Percentiles rank a stretch among this genome's conserved stretches.
These are phyloP conservation scores for Centaurea solstitialis DNA, from an alignment of 129 eudicot genomes.

Conservation along the genomic window DNA sequence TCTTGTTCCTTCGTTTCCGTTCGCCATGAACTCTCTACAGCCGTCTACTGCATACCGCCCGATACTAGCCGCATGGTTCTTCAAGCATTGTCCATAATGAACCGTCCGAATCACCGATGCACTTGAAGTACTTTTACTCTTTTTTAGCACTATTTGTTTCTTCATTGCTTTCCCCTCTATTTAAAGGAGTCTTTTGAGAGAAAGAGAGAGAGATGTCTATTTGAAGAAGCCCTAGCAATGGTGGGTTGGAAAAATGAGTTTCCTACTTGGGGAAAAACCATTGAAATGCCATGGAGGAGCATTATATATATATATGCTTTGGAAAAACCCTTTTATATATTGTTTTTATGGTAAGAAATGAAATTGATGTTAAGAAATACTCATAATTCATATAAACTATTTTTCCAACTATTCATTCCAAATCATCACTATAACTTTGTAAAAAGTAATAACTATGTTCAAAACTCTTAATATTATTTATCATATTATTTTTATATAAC, in stretches of 20 bases:
- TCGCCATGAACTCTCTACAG: constrained; percentile 66
- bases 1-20: constrained; percentile 45
- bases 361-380: no score
- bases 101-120: constrained; percentile 27
- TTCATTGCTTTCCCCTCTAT: constrained; percentile 32
- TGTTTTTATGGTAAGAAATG: no score
- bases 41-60: constrained; percentile 76
- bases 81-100: constrained; percentile 55
- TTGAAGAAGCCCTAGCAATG: not conserved
- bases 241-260: not conserved
- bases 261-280: not conserved
- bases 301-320: no score
- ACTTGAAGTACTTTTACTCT: constrained; percentile 29
- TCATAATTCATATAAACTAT: no score
- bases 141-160: constrained; percentile 28
- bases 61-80: constrained; percentile 64
- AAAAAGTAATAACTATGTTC: no score
- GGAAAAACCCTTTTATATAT: no score
- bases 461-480: no score
- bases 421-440: no score
- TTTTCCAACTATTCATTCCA: no score
- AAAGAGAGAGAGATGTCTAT: not conserved
- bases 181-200: not conserved
- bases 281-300: not conserved
- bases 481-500: no score